Evolutionary conservation across 192 early-diverging fungal species (phyloP), one percentile per base, ranked within the genome.

Genomic region (Linnemannia elongata): DNA sequence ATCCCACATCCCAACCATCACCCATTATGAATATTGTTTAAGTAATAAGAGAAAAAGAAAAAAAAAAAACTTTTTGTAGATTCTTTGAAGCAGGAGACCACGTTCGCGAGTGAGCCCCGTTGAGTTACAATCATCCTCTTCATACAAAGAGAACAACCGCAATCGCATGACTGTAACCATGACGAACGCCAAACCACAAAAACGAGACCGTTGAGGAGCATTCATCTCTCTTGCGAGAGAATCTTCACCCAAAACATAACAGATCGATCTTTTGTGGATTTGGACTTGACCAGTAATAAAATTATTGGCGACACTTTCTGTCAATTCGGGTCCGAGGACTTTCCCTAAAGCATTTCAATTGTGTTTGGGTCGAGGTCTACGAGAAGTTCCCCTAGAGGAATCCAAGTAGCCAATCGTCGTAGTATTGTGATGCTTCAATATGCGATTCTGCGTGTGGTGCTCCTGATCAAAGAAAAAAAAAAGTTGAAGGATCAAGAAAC

Each of bases 321-420:
- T 75, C 83, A 75, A 66, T 30, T 80, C 36, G 72, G 83, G 83
- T 85, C 83, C 83, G 83, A n/a, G 83, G 83, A 85, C 83, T 85
- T 85, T 79, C 83, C 83, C 83, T 85, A 85, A 85, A 85, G 83
- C 83, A 85, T 85, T 85, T 47, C 83, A 85, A 85, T 79, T 76
- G 75, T 83, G 60, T 55, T 73, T 73, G 69, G 75, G 44, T 35
- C 74, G 83, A 85, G 78, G 83, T 85, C 83, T 76, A 45, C 24
- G 5, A 13, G 49, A 9, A 10, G 12, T 8, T n/a, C 8, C 33
- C 27, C 63, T 15, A 66, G 33, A 18, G 41, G 9, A 13, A 42
- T n/a, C 18, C 24, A n/a, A 42, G 45, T 42, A 76, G 83, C 83
- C 83, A 66, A 13, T 79, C 78, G 74, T 80, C 83, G 83, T 85